A percentile compares a stretch with the other conserved stretches of the same genome.
Evolutionary conservation across 2,329 filamentous ascomycete species (phyloP).

Genomic region (Apiospora aurea): DNA sequence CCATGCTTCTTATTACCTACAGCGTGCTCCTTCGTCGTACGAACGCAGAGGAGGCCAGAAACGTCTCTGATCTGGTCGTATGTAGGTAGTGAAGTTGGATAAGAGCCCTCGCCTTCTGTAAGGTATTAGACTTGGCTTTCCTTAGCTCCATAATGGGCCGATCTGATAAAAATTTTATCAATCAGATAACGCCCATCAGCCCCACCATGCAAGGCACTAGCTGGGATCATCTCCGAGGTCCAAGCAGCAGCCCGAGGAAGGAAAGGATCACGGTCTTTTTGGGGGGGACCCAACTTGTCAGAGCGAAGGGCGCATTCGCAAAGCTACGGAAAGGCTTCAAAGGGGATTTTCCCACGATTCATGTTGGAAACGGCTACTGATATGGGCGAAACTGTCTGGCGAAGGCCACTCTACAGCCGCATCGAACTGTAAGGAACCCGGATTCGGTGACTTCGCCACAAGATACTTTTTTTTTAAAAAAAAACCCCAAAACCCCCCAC

Average conservation of each 20-base stretch:
- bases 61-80: background rate
- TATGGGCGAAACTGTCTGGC: background rate
- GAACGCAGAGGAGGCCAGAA: background rate
- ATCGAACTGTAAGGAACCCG: background rate
- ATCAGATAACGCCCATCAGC: constrained; percentile 18
- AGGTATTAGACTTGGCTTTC: background rate
- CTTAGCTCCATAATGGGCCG: constrained; percentile 11
- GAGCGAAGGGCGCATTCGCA: background rate
- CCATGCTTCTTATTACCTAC: background rate
- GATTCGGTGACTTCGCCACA: background rate
- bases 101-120: background rate
- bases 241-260: background rate
- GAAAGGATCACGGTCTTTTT: background rate
- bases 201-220: background rate
- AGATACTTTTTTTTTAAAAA: background rate
- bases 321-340: background rate
- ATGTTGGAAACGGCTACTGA: background rate
- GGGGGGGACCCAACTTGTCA: background rate
- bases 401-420: background rate
- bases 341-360: background rate
- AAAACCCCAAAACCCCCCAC: too few relatives aligned
- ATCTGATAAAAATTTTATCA: constrained; percentile 21
- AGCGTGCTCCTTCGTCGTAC: background rate
- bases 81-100: background rate
- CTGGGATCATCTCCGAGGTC: constrained; percentile 18